phyloP scores from a whole-genome alignment of 2,329 filamentous ascomycete genomes.

The Pestalotiopsis sp. region DNA sequence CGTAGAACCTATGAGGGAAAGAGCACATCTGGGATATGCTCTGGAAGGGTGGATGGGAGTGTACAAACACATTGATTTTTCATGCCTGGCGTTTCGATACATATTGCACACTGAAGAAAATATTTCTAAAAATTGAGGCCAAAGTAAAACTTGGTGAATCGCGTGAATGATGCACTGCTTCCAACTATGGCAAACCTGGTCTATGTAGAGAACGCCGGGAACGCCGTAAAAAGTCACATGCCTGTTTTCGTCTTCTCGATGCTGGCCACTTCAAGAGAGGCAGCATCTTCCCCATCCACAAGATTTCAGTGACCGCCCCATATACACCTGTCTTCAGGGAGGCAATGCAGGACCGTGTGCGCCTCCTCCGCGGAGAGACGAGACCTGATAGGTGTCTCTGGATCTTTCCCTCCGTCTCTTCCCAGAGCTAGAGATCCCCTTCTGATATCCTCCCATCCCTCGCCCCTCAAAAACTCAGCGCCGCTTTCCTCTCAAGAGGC shows the following conservation, averaged over 20 bases:
- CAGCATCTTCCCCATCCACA: neutral
- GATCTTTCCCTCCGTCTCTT: too few relatives aligned
- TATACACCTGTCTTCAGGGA: too few relatives aligned
- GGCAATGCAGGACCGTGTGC: too few relatives aligned
- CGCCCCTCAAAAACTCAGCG: neutral
- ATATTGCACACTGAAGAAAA: neutral
- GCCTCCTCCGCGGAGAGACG: too few relatives aligned
- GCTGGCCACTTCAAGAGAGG: neutral
- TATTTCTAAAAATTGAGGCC: neutral
- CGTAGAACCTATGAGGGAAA: neutral
- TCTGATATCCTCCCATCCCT: neutral
- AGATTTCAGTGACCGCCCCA: neutral
- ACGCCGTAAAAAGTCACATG: neutral
- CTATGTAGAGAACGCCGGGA: neutral
- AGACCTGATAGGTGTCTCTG: too few relatives aligned
- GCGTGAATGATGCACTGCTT: neutral
- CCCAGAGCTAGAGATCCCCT: neutral
- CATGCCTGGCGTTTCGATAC: conserved; percentile 1
- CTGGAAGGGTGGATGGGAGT: neutral
- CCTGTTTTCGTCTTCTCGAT: neutral
- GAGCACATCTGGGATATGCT: neutral
- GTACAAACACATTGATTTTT: neutral
- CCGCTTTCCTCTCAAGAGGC: neutral
- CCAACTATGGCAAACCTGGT: neutral
- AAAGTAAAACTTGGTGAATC: neutral